Percentiles rank a stretch among this genome's conserved stretches.
Conservation (phyloP, 2,329 filamentous ascomycete species). For the Hypoxylon rubiginosum region DNA sequence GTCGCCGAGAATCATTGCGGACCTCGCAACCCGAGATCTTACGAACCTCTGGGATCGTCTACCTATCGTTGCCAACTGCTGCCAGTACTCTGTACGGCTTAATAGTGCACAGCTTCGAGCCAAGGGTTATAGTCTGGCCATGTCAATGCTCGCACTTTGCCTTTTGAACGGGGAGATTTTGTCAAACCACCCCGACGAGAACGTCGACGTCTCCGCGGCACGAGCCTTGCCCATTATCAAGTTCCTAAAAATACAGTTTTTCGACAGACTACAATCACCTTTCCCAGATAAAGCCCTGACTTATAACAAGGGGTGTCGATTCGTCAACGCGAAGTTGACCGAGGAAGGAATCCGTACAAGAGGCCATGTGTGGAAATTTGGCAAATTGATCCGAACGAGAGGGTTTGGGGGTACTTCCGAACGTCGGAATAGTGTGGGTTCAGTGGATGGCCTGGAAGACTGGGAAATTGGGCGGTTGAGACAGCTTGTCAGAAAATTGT, state of each 20-base stretch:
- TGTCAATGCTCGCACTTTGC: slow-evolving; percentile 49
- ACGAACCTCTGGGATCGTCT: slow-evolving; percentile 48
- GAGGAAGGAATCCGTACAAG: slow-evolving; percentile 1
- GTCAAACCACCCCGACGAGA: neutral
- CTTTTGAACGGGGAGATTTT: slow-evolving; percentile 53
- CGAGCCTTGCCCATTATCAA: neutral
- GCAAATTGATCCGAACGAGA: neutral
- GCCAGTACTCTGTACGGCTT: slow-evolving; percentile 49
- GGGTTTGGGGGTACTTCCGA: neutral
- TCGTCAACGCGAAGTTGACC: slow-evolving; percentile 12
- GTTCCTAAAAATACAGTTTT: neutral
- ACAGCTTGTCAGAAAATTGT: neutral
- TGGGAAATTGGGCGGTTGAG: neutral
- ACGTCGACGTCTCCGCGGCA: neutral
- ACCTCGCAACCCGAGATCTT: slow-evolving; percentile 44
- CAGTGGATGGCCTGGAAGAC: neutral
- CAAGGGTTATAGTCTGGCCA: slow-evolving; percentile 39
- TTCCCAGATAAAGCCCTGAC: slow-evolving; percentile 3
- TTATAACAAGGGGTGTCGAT: slow-evolving; percentile 26
- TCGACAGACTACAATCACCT: neutral
- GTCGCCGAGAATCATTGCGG: slow-evolving; percentile 45
- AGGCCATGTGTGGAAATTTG: slow-evolving; percentile 25
- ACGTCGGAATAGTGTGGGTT: neutral
- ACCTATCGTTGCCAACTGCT: slow-evolving; percentile 53
- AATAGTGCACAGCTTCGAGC: slow-evolving; percentile 37